Evolutionary conservation across 2,329 filamentous ascomycete species (phyloP).

Genomic region (Pezicula rhizophila): DNA sequence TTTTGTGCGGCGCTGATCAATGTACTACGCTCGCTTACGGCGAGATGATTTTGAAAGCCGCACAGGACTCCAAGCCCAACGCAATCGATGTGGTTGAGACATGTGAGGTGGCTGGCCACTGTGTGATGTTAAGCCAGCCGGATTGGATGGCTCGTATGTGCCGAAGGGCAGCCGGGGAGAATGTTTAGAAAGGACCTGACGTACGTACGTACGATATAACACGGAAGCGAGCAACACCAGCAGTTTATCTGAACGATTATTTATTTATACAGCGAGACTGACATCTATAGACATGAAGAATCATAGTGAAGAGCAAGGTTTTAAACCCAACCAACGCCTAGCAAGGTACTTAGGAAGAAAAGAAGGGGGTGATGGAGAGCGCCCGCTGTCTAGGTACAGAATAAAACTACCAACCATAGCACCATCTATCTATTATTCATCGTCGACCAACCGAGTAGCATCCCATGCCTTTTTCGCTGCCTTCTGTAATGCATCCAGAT

Average conservation of each 20-base stretch:
- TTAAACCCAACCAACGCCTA: too few relatives aligned
- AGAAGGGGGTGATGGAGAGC: not conserved
- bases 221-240: not conserved
- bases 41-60: slow-evolving; percentile 17
- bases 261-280: too few relatives aligned
- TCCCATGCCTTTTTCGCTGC: slow-evolving; percentile 45
- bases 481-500: slow-evolving; percentile 49
- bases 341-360: too few relatives aligned
- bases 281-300: too few relatives aligned
- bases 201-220: not conserved
- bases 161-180: slow-evolving; percentile 1
- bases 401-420: not conserved
- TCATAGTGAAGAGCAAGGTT: too few relatives aligned
- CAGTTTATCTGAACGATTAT: not conserved
- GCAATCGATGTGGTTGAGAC: slow-evolving; percentile 18
- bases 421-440: slow-evolving; percentile 16
- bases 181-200: not conserved
- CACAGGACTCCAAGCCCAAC: slow-evolving; percentile 12
- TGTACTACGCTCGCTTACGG: slow-evolving; percentile 6
- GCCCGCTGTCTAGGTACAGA: not conserved
- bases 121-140: slow-evolving; percentile 10
- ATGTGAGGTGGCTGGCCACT: slow-evolving; percentile 16
- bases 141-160: slow-evolving; percentile 16
- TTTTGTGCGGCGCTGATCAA: slow-evolving; percentile 1
- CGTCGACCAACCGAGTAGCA: slow-evolving; percentile 33